phyloP scores from a whole-genome alignment of 257 asterid genomes.

The Ilex aquifolium region DNA sequence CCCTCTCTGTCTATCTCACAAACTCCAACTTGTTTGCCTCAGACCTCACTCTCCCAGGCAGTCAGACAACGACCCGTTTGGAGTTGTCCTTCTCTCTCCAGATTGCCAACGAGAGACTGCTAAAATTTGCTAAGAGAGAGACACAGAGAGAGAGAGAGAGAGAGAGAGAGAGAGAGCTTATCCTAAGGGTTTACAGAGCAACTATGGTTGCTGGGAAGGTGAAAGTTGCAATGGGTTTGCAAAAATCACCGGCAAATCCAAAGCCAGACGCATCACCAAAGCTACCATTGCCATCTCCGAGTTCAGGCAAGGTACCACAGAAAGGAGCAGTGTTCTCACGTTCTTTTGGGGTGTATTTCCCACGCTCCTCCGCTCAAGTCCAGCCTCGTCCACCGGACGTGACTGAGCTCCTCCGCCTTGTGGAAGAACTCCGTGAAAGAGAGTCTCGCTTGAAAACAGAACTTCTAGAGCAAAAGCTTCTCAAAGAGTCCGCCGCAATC shows the following conservation, averaged over 20 bases:
- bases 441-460: slow-evolving; percentile 73
- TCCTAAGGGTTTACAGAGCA: too few relatives aligned
- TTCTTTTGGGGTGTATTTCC: slow-evolving; percentile 69
- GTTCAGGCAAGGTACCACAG: slow-evolving; percentile 30
- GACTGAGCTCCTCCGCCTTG: slow-evolving; percentile 55
- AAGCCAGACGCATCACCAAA: slow-evolving; percentile 44
- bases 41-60: slow-evolving; percentile 2
- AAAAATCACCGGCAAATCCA: slow-evolving; percentile 52
- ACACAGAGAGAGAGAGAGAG: too few relatives aligned
- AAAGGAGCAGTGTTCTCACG: slow-evolving; percentile 52
- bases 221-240: slow-evolving; percentile 65
- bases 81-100: neutral
- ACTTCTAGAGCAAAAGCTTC: slow-evolving; percentile 59
- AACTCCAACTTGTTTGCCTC: neutral
- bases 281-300: slow-evolving; percentile 31
- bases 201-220: slow-evolving; percentile 79
- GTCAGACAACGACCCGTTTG: neutral
- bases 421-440: slow-evolving; percentile 30
- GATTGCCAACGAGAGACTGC: neutral
- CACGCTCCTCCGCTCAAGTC: slow-evolving; percentile 81
- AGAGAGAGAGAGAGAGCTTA: too few relatives aligned
- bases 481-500: slow-evolving; percentile 39
- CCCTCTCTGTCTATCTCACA: too few relatives aligned
- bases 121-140: too few relatives aligned
- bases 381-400: slow-evolving; percentile 96